Conservation (phyloP, 2,329 filamentous ascomycete species). For the Monosporascus ibericus region DNA sequence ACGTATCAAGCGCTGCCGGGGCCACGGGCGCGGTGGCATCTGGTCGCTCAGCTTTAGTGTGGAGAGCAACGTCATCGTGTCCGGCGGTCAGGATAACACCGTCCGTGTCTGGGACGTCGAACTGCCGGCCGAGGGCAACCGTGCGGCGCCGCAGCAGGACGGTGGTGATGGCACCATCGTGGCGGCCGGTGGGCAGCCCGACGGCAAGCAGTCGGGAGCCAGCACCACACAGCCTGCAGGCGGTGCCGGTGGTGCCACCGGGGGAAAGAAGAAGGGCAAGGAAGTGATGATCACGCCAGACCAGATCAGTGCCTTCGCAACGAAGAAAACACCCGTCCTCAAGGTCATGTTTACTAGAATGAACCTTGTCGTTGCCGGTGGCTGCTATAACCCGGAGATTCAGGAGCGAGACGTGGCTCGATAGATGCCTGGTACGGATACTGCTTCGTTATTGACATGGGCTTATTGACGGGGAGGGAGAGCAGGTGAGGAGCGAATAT, state of each 20-base stretch:
- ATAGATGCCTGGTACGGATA: slow-evolving; percentile 5
- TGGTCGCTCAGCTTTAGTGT: slow-evolving; percentile 91
- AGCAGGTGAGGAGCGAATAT: too few species aligned
- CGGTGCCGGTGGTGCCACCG: slow-evolving; percentile 17
- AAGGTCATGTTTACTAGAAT: slow-evolving; percentile 91
- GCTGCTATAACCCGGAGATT: slow-evolving; percentile 55
- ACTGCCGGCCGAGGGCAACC: slow-evolving; percentile 56
- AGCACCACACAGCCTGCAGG: slow-evolving; percentile 23
- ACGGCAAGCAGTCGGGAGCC: slow-evolving; percentile 30
- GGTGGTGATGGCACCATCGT: slow-evolving; percentile 33
- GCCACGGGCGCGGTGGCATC: slow-evolving; percentile 88
- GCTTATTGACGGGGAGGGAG: too few species aligned
- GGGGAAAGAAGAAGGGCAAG: slow-evolving; percentile 71
- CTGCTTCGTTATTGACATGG: too few species aligned
- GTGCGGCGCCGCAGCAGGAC: slow-evolving; percentile 30
- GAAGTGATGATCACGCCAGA: slow-evolving; percentile 87
- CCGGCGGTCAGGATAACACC: slow-evolving; percentile 84
- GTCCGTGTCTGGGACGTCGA: slow-evolving; percentile 92
- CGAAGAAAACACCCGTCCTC: slow-evolving; percentile 92
- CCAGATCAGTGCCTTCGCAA: slow-evolving; percentile 90
- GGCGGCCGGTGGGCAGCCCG: slow-evolving; percentile 32
- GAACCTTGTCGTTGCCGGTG: slow-evolving; percentile 86
- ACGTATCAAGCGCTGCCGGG: slow-evolving; percentile 85
- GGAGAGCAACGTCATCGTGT: slow-evolving; percentile 85
- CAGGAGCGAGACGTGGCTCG: slow-evolving; percentile 17